Evolutionary conservation across 129 eudicot species (phyloP), one percentile per base, ranked within the genome.

Genomic region (Oenanthe sinensis): DNA sequence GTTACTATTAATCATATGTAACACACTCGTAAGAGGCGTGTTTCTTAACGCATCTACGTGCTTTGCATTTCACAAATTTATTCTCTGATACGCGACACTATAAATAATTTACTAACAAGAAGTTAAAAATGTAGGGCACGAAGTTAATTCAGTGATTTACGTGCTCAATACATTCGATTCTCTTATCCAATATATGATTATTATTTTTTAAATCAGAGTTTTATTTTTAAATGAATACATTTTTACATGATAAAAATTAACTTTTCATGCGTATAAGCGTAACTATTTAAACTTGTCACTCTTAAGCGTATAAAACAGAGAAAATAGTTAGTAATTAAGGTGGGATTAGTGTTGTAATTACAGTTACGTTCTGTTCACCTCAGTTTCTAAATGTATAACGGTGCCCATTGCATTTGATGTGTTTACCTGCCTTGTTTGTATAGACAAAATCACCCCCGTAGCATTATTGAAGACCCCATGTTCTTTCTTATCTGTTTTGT

Each of bases 391-490:
- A 52, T 6, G 62, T 52, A 19, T 6, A 52, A 52, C 62, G 26
- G 62, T 52, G 62, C 36, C 68, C 33, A 3, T 60, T n/a, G 36
- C 68, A 60, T n/a, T 60, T 60, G 68, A 60, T 60, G 15, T 60
- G 36, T 60, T 60, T 60, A 60, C 68, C 68, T 60, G 68, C 33
- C 68, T 8, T 22, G 8, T 22, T 55, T 60, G 68, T n/a, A 0
- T n/a, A 24, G 68, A 60, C 68, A 60, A 60, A 60, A 60, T 9
- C 33, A 60, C 33, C 68, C 84, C 83, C 28, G 17, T 22, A 20
- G 73, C 75, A 79, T 79, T 15, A 79, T 79, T 79, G 67, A 79
- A 28, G 60, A n/a, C 68, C 75, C 72, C 84, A 78, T 74, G 78
- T 81, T 77, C 82, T 52, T 14, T 39, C 79, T 78, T 74, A 78